Evolutionary conservation across 139 green algal genomes (phyloP).

Genomic region (Mesotaenium endlicherianum): DNA sequence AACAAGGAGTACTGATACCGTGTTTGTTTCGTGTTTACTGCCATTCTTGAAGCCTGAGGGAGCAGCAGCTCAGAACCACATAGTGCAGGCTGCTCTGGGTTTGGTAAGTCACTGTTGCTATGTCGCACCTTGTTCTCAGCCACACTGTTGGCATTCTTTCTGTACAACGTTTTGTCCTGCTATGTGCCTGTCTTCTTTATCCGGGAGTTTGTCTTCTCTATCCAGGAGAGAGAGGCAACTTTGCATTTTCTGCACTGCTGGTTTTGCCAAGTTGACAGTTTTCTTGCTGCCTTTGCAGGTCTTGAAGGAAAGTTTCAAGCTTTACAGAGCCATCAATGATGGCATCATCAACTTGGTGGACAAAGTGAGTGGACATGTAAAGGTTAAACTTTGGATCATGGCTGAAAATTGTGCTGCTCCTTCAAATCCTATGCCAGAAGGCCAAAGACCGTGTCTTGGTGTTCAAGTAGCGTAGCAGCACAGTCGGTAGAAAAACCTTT

Average conservation of each 20-base stretch:
- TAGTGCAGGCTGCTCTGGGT: conserved; percentile 58
- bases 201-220: too few species aligned
- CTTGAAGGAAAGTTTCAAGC: conserved; percentile 65
- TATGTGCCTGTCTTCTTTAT: too few species aligned
- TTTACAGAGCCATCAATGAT: conserved; percentile 87
- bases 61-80: conserved; percentile 60
- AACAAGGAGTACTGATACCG: too few species aligned
- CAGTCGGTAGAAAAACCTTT: not conserved
- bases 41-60: conserved; percentile 75
- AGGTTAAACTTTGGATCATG: not conserved
- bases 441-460: too few species aligned
- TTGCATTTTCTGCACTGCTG: too few species aligned
- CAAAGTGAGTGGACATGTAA: conserved; percentile 32
- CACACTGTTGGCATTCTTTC: too few species aligned
- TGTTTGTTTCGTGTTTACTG: too few species aligned
- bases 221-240: too few species aligned
- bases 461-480: too few species aligned
- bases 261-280: not conserved
- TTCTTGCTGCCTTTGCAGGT: conserved; percentile 39
- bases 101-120: conserved; percentile 27
- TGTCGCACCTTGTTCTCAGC: not conserved
- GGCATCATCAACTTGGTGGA: conserved; percentile 93
- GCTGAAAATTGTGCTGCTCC: not conserved
- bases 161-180: too few species aligned
- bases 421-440: too few species aligned